Evolutionary conservation across 768 basidiomycete genomes (phyloP).

Genomic region (Xerocomus potaroensis): DNA sequence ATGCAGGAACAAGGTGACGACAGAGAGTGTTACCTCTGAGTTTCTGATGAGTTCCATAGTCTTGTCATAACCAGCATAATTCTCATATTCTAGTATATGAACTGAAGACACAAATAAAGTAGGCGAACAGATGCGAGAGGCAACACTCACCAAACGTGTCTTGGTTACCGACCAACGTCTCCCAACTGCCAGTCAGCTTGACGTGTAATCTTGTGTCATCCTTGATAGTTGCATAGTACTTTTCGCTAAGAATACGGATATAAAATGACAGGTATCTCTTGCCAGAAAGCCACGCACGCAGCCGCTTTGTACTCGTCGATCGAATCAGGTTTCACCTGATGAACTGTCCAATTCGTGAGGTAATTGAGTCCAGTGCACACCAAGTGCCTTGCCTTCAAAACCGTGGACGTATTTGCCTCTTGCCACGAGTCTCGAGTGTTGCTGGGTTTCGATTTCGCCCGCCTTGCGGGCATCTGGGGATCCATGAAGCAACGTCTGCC

Average conservation of each 20-base stretch:
- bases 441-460: conserved; percentile 68
- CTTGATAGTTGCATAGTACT: conserved; percentile 79
- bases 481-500: conserved; percentile 86
- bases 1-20: background rate
- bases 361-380: background rate
- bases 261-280: conserved; percentile 3
- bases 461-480: conserved; percentile 84
- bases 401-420: conserved; percentile 93
- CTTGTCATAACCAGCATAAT: conserved; percentile 85
- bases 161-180: conserved; percentile 83
- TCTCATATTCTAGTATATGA: conserved; percentile 91
- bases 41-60: conserved; percentile 57
- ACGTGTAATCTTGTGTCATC: conserved; percentile 69
- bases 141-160: conserved; percentile 69
- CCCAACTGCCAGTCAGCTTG: conserved; percentile 93
- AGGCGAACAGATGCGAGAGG: conserved; percentile 14
- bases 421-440: conserved; percentile 87
- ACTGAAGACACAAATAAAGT: conserved; percentile 32
- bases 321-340: conserved; percentile 79
- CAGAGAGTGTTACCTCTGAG: conserved; percentile 52
- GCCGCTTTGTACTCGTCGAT: conserved; percentile 83
- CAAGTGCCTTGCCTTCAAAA: conserved; percentile 59
- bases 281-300: conserved; percentile 52
- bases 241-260: conserved; percentile 50
- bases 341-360: conserved; percentile 46